Evolutionary conservation across 1,139 yeast genomes (phyloP), one percentile per base, ranked within the genome.

Genomic region (Geotrichum cucujoidarum): DNA sequence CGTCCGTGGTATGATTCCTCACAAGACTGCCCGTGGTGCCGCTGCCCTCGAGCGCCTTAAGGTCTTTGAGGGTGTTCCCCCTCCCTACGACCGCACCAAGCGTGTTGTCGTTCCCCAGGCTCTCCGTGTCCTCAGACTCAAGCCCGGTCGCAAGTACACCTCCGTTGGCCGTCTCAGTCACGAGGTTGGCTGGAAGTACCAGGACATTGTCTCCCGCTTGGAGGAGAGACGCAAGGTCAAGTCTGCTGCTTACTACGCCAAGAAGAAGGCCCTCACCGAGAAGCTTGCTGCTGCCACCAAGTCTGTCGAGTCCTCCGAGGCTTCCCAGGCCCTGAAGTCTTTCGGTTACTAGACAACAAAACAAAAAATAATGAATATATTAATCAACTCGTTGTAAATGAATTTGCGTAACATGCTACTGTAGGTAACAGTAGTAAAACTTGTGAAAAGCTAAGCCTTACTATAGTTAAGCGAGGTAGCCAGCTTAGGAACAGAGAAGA

Each of bases 91-190:
- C 92, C 89, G 84, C 80, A 86, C 88, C 89, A 90, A 92, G 95
- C 88, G 96, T 76, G 97, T 90, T 72, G 99, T 92, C 66, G 99
- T 92, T 70, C 99, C 99, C 74, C 96, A 89, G 80, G 98, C 99
- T 71, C 83, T 92, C 72, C 90, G 99, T 80, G 96, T 94, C 66
- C 81, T 92, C 75, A 89, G 98, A 84, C 86, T 92, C 77, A 90
- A 89, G 80, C 98, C 90, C 75, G 99, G 99, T 75, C 90, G 98
- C 85, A 92, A 92, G 80, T 92, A 83, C 95, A 87, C 97, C 76
- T 87, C 97, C 63, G 89, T 94, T 67, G 95, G 95, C 74, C 89
- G 92, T 75, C 82, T 90, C 73, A 84, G 96, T 62, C 75, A 94
- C 67, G 84, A 96, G 71, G 97, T 92, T 66, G 99, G 99, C 75